Conservation (phyloP, 2,329 filamentous ascomycete species). For the Ophiostoma himal-ulmi region DNA sequence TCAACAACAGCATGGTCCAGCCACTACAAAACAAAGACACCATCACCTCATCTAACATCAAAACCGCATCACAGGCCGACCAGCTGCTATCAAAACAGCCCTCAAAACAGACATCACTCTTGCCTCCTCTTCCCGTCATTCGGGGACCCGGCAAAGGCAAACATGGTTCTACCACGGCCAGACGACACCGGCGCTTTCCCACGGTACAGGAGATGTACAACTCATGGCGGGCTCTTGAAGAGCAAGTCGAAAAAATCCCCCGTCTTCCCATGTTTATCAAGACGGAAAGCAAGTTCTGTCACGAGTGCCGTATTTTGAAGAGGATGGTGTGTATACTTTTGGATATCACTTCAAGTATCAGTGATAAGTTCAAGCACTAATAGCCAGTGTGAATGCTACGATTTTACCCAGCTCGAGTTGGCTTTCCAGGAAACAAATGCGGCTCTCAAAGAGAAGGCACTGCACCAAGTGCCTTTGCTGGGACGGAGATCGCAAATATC, state of each 20-base stretch:
- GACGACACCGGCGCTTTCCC: slow-evolving; percentile 4
- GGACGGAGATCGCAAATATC: not conserved
- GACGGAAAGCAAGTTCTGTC: slow-evolving; percentile 22
- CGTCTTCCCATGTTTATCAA: slow-evolving; percentile 25
- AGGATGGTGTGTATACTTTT: slow-evolving; percentile 6
- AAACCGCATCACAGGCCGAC: not conserved
- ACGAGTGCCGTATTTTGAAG: slow-evolving; percentile 23
- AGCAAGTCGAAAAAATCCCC: slow-evolving; percentile 20
- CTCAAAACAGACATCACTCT: not conserved
- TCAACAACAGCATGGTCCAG: not conserved
- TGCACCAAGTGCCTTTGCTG: slow-evolving; percentile 13
- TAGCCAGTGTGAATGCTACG: slow-evolving; percentile 25
- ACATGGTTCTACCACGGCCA: not conserved
- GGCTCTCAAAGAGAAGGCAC: slow-evolving; percentile 14
- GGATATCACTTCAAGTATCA: too few species aligned
- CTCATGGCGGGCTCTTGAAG: slow-evolving; percentile 24
- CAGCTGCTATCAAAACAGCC: not conserved
- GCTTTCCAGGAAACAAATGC: slow-evolving; percentile 18
- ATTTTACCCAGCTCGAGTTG: slow-evolving; percentile 23
- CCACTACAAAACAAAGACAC: not conserved
- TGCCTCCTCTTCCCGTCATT: not conserved
- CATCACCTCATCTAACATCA: not conserved
- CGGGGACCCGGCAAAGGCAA: not conserved
- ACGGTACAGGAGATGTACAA: slow-evolving; percentile 28
- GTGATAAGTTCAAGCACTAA: not conserved